Evolutionary conservation across 257 asterid species (phyloP), one percentile per base, ranked within the genome.

Genomic region (Penstemon davidsonii): DNA sequence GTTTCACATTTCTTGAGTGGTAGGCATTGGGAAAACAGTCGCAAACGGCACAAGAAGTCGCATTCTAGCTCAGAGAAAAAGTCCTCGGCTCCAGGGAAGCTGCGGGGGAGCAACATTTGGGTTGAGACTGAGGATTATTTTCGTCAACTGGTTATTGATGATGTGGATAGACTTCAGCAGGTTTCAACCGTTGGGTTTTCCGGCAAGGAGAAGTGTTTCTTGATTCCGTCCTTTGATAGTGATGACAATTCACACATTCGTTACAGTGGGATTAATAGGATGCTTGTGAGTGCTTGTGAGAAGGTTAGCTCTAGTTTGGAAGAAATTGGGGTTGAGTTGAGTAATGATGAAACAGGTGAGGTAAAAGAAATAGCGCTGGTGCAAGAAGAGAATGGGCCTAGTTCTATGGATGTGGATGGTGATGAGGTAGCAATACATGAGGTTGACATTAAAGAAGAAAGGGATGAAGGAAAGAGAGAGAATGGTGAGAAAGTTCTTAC

Each of bases 11-110:
- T 87, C 75, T 65, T 94, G 69, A 25, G 33, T 25, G 60, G 67
- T 33, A 81, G 86, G 85, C 90, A 86, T 44, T 79, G 88, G 0
- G 97, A 88, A 25, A 25, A 25, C 72, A 74, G 89, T 56, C 66
- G 96, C 57, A 93, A 88, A 67, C 76, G 90, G 55, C 96, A 88
- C 54, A 91, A 89, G 87, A 91, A 76, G 91, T 74, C 84, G 71
- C 91, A 87, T 75, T 72, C 80, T 3, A 84, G 87, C 43, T 33
- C 82, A 0, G 92, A 90, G 77, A 83, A 82, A 12, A 88, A 87
- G 87, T 79, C 87, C 4, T 74, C 89, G 4, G 59, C 78, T 39
- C 59, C 85, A 1, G 82, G 68, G 33, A 78, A 73, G 75, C 78
- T 81, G 0, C 82, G 88, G 40, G 92, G 76, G 38, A 64, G 79